Evolutionary conservation across 148 eudicot genomes (phyloP).

Genomic region (Diospyros lotus): DNA sequence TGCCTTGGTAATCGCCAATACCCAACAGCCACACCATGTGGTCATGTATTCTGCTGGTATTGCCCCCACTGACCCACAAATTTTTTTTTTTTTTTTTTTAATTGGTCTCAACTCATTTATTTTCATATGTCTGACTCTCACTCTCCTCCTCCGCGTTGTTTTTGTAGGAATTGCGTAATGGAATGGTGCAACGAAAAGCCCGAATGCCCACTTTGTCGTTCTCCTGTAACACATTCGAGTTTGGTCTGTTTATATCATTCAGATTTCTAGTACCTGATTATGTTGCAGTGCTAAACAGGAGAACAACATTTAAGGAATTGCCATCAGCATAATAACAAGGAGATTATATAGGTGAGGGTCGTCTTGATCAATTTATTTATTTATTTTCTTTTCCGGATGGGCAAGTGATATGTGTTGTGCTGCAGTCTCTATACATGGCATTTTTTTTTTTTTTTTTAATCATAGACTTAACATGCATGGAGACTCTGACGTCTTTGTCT

Average conservation of each 20-base stretch:
- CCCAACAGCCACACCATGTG: slow-evolving; percentile 98
- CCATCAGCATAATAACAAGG: no score
- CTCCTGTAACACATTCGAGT: slow-evolving; percentile 86
- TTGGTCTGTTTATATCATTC: slow-evolving; percentile 94
- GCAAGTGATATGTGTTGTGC: no score
- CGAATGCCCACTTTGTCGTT: slow-evolving; percentile 95
- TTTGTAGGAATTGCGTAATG: slow-evolving; percentile 90
- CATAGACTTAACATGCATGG: no score
- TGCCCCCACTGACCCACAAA: slow-evolving; percentile 8
- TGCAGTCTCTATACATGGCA: no score
- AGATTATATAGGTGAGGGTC: no score
- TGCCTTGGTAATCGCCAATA: slow-evolving; percentile 88
- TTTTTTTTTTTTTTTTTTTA: background rate
- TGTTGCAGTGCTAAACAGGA: background rate
- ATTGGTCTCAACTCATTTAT: background rate
- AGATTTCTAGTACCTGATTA: slow-evolving; percentile 48
- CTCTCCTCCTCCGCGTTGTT: background rate
- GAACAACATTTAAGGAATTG: no score
- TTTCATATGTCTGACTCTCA: background rate
- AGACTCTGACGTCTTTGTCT: no score
- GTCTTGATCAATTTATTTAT: no score
- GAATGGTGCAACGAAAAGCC: slow-evolving; percentile 99
- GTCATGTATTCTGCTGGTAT: slow-evolving; percentile 99
- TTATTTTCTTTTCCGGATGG: no score
- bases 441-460: no score